Evolutionary conservation across 495 filamentous ascomycete species (phyloP).

Genomic region (Penicillium diatomitis): DNA sequence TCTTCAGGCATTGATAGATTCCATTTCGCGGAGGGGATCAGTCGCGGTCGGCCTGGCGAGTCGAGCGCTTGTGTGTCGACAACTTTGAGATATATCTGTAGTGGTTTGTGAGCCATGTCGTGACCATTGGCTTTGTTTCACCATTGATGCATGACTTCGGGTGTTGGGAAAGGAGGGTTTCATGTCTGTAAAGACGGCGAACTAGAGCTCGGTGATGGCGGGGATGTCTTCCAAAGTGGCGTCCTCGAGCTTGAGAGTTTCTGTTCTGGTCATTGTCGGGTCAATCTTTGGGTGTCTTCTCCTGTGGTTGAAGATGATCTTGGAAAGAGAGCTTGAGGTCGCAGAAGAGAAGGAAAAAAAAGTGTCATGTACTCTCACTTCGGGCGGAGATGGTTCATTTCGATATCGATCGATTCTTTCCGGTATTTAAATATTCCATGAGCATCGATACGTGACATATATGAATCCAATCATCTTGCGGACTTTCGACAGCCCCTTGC

Average conservation of each 20-base stretch:
- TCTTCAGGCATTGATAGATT: constrained; percentile 12
- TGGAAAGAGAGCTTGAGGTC: too few relatives aligned
- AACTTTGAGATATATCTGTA: constrained; percentile 20
- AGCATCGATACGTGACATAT: too few relatives aligned
- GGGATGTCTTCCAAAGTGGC: constrained; percentile 17
- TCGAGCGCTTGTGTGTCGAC: constrained; percentile 11
- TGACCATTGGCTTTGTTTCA: constrained; percentile 8
- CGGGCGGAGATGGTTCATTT: too few relatives aligned
- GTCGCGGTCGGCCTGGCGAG: constrained; percentile 7
- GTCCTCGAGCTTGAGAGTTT: constrained; percentile 7
- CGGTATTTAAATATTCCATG: too few relatives aligned
- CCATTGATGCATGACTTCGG: constrained; percentile 17
- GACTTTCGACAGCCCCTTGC: too few relatives aligned
- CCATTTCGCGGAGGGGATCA: constrained; percentile 24
- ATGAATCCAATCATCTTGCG: too few relatives aligned
- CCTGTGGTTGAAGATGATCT: too few relatives aligned
- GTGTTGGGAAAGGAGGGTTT: constrained; percentile 17
- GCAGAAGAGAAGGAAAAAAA: too few relatives aligned
- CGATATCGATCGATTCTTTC: too few relatives aligned
- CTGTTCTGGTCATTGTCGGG: constrained; percentile 1
- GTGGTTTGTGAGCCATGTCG: constrained; percentile 16
- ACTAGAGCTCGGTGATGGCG: constrained; percentile 17
- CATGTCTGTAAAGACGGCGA: constrained; percentile 18
- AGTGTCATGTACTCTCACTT: too few relatives aligned
- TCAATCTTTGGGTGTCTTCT: neutral